Conservation (phyloP, 257 asterid genomes). For the Gynochthodes officinalis region DNA sequence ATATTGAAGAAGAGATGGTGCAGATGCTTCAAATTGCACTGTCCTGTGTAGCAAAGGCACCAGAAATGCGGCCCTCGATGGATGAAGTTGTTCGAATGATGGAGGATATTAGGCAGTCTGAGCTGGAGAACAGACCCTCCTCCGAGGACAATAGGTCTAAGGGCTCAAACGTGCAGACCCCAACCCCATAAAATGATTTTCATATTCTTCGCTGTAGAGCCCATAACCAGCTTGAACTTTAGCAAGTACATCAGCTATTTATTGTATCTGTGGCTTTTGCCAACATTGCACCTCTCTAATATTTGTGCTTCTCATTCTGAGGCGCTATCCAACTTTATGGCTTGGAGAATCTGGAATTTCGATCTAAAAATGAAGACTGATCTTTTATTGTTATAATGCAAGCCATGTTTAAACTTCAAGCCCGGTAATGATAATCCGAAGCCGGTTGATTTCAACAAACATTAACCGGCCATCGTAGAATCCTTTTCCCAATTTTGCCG, state of each 20-base stretch:
- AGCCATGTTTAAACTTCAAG: no score
- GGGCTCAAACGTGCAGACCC: slow-evolving; percentile 47
- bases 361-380: no score
- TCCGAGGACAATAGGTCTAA: slow-evolving; percentile 67
- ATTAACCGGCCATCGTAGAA: no score
- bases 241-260: not conserved
- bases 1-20: slow-evolving; percentile 86
- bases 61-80: slow-evolving; percentile 69
- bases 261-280: not conserved
- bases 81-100: slow-evolving; percentile 71
- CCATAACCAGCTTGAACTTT: not conserved
- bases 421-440: no score
- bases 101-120: slow-evolving; percentile 55
- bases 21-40: slow-evolving; percentile 92
- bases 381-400: no score
- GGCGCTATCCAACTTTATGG: not conserved
- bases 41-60: slow-evolving; percentile 62
- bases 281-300: not conserved
- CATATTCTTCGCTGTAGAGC: not conserved
- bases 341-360: not conserved
- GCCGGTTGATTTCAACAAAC: no score
- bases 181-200: slow-evolving; percentile 37
- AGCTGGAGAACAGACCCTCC: slow-evolving; percentile 53
- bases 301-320: not conserved
- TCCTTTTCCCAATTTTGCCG: no score